These are phyloP conservation scores for Globisporangium parvum DNA, from an alignment of 352 stramenopile species.

Conservation along the genomic window DNA sequence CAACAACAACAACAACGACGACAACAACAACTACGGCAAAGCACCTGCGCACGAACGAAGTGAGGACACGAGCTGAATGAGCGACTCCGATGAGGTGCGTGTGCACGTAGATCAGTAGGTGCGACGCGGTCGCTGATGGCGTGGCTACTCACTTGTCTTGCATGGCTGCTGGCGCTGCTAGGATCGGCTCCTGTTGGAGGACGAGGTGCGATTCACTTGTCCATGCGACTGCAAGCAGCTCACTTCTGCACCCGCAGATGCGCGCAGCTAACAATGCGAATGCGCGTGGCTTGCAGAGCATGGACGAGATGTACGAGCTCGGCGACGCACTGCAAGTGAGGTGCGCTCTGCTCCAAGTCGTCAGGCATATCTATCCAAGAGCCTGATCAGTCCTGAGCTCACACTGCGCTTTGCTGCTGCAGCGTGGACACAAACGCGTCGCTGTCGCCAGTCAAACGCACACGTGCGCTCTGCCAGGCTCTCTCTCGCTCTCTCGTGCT, in stretches of 20 bases:
- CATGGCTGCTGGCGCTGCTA: conserved; percentile 7
- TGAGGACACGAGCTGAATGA: conserved; percentile 21
- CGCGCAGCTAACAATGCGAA: background rate
- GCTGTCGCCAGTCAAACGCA: conserved; percentile 23
- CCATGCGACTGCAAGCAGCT: background rate
- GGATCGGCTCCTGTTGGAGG: conserved; percentile 37
- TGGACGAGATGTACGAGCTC: conserved; percentile 70
- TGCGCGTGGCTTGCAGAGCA: conserved; percentile 33
- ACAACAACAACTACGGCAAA: background rate
- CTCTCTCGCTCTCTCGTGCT: background rate
- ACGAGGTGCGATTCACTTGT: conserved; percentile 25
- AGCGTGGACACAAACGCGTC: conserved; percentile 56
- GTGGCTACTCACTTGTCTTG: background rate
- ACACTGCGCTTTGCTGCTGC: background rate
- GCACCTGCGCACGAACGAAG: background rate
- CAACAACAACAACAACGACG: too few relatives aligned
- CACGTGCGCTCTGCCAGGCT: conserved; percentile 4
- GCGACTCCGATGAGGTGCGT: conserved; percentile 46
- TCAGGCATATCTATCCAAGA: background rate
- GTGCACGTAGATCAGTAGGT: background rate
- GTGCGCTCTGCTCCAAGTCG: conserved; percentile 12
- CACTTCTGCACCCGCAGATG: too few relatives aligned
- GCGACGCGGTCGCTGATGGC: background rate
- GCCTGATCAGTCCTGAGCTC: background rate
- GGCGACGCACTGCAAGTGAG: conserved; percentile 47